Evolutionary conservation across 257 asterid genomes (phyloP), one percentile per base, ranked within the genome.

Genomic region (Cinchona pubescens): DNA sequence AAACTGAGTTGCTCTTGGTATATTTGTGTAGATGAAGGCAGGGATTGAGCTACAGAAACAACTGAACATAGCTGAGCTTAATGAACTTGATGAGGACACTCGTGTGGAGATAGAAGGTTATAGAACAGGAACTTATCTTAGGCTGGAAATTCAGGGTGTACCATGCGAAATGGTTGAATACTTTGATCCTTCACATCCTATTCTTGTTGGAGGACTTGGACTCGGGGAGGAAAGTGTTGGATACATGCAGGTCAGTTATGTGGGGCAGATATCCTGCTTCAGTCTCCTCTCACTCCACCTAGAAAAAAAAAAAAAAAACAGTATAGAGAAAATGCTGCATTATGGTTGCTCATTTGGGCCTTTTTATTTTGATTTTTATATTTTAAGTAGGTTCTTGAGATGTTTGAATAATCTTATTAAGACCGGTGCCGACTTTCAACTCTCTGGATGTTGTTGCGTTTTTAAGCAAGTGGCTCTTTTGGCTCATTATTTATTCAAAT

Each of bases 121-220:
- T 83, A 86, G 96, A 83, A 89, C 97, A 53, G 99, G 99, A 77
- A 86, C 89, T 69, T 95, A 95, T 78, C 84, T 92, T 69, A 90
- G 99, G 83, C 86, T 95, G 38, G 99, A 90, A 88, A 78, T 95
- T 83, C 96, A 85, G 73, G 91, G 83, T 76, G 97, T 95, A 77
- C 99, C 96, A 53, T 90, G 29, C 76, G 98, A 95, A 83, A 91
- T 95, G 99, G 96, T 95, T 64, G 99, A 95, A 69, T 80, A 95
- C 79, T 92, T 95, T 82, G 92, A 95, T 87, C 99, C 98, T 76
- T 83, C 81, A 70, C 98, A 91, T 82, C 97, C 98, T 61, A 73
- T 95, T 79, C 87, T 95, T 80, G 89, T 95, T 72, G 99, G 99
- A 74, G 99, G 99, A 72, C 92, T 95, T 80, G 94, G 88, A 23